These are phyloP conservation scores for Hortaea sp. DNA, from an alignment of 2,329 filamentous ascomycete genomes.

Conservation along the genomic window DNA sequence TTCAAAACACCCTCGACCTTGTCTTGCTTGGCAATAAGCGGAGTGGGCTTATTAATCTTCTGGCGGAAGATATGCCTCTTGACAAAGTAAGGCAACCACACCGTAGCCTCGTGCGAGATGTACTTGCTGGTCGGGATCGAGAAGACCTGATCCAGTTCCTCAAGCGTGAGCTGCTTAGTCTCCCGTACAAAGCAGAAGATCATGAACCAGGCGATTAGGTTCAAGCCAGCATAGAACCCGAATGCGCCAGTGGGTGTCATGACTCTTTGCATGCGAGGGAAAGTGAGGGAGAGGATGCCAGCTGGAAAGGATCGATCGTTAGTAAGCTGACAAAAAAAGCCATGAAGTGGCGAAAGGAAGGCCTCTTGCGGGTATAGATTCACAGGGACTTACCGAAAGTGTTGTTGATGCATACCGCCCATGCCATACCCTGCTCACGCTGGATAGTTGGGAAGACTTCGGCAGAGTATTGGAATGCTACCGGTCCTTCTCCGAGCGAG, in stretches of 20 bases:
- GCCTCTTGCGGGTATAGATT: slow-evolving; percentile 1
- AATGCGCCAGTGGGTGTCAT: slow-evolving; percentile 45
- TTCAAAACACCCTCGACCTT: slow-evolving; percentile 10
- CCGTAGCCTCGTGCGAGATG: slow-evolving; percentile 29
- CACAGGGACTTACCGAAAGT: slow-evolving; percentile 26
- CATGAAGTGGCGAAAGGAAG: no score
- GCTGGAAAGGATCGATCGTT: slow-evolving; percentile 26
- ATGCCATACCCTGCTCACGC: slow-evolving; percentile 36
- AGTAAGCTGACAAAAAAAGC: no score
- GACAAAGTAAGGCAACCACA: slow-evolving; percentile 34
- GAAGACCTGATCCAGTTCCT: slow-evolving; percentile 44
- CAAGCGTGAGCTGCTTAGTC: slow-evolving; percentile 39
- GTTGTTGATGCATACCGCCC: slow-evolving; percentile 48
- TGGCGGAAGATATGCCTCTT: slow-evolving; percentile 30
- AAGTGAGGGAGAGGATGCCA: slow-evolving; percentile 29
- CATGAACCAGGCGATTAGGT: slow-evolving; percentile 44
- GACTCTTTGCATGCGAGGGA: slow-evolving; percentile 38
- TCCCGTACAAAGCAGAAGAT: slow-evolving; percentile 39
- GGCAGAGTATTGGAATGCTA: slow-evolving; percentile 34
- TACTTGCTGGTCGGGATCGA: slow-evolving; percentile 37
- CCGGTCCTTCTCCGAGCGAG: slow-evolving; percentile 34
- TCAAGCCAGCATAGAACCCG: slow-evolving; percentile 48
- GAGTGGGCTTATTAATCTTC: slow-evolving; percentile 29
- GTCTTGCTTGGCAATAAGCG: slow-evolving; percentile 26
- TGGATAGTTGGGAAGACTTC: slow-evolving; percentile 38